Evolutionary conservation across 257 asterid genomes (phyloP), one percentile per base, ranked within the genome.

Genomic region (Forsythia viridissima): DNA sequence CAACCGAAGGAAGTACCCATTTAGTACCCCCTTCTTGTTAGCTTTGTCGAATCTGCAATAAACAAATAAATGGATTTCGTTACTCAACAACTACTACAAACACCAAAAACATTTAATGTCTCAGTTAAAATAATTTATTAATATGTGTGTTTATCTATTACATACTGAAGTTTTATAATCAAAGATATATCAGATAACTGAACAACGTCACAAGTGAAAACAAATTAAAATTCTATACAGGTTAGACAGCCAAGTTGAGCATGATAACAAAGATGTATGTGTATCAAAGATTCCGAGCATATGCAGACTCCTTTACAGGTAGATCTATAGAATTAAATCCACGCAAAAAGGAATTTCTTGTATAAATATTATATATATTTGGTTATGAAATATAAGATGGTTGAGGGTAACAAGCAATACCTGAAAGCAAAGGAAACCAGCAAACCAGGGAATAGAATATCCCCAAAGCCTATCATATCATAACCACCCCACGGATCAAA

Each of bases 401-500:
- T 7, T 6, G 11, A 55, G n/a, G 66, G 70, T n/a, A 24, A 63
- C 70, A 63, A 10, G 15, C 76, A 59, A 68, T 92, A 95, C 99
- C 99, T 88, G 78, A 75, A 84, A 46, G 97, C 81, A 77, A 96
- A 96, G 75, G 93, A 93, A 82, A 93, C 92, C 61, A 96, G 94
- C 91, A 96, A 85, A 72, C 97, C 98, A 3, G 98, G 98, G 86
- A 96, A 93, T 70, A 96, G 89, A 79, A 96, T 93, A 82, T 96
- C 99, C 68, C 99, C 99, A 83, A 96, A 93, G 72, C 99, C 99
- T 74, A 96, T 91, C 98, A 96, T 96, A 84, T 96, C 89, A 87
- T 86, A 94, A 70, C 99, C 98, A 36, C 87, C 87, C 89, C 96
- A 96, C 73, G 99, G 99, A 85, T 96, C 99, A 80, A 84, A 87